Evolutionary conservation across 306 rosid species (phyloP).

Genomic region (Oxytropis ochrocephala): DNA sequence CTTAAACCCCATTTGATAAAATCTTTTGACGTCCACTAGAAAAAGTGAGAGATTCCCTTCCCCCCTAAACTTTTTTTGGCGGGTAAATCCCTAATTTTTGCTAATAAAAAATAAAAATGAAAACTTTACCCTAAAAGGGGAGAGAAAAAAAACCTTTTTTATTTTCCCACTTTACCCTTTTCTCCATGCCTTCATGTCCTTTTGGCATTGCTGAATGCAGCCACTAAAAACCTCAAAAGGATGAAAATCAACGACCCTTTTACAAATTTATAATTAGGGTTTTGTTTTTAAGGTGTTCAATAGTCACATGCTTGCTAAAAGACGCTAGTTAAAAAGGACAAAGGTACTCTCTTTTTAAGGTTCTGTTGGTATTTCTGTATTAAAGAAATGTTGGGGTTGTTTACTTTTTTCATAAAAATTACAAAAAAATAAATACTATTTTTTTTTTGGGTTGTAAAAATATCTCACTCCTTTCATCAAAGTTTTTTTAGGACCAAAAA

Average conservation of each 20-base stretch:
- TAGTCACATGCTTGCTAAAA: conserved; percentile 37
- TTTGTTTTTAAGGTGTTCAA: conserved; percentile 6
- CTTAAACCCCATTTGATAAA: conserved; percentile 54
- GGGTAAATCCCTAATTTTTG: conserved; percentile 40
- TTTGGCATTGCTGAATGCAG: background rate
- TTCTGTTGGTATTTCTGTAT: conserved; percentile 26
- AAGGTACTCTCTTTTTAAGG: conserved; percentile 31
- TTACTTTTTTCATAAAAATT: conserved; percentile 3
- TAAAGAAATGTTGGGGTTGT: conserved; percentile 31
- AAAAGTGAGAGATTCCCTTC: conserved; percentile 34
- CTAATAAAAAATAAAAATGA: background rate
- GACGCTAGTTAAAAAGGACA: conserved; percentile 23
- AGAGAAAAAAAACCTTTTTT: background rate
- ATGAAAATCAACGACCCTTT: conserved; percentile 11
- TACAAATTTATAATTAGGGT: conserved; percentile 9
- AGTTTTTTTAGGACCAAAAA: conserved; percentile 28
- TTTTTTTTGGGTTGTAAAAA: conserved; percentile 15
- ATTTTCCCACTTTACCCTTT: conserved; percentile 42
- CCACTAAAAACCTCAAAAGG: conserved; percentile 27
- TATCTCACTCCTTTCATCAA: conserved; percentile 11
- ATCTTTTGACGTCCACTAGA: conserved; percentile 75
- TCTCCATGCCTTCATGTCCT: background rate
- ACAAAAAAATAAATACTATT: background rate
- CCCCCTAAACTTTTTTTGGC: conserved; percentile 34
- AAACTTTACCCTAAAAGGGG: background rate